Base-by-base conservation (phyloP, 2,329 filamentous ascomycete genomes). In the Thielaviopsis populi region DNA sequence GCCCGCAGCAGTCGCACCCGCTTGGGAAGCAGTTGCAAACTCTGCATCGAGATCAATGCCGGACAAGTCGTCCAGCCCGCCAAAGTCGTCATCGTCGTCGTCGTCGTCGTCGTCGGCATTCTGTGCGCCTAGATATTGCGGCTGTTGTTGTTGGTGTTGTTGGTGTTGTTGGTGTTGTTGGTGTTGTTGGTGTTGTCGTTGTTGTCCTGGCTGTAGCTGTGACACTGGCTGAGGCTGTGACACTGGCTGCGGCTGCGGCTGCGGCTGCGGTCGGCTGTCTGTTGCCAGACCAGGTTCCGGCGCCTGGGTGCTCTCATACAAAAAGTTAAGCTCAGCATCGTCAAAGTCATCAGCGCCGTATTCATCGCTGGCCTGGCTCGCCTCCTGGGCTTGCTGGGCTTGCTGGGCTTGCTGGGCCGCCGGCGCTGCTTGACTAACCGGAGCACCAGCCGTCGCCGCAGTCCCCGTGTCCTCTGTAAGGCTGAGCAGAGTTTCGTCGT, bases 261-360 rank as follows among this genome's bases (percentile, higher is more conserved):
- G 54, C 11, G 19, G 46, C 10, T 15, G 46, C 3, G 54, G 24
- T n/a, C 17, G 42, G 19, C 42, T 50, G 27, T 43, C 10, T 5
- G 27, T 41, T 24, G 24, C 22, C 17, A 19, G 61, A 67, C 30
- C 50, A 19, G 19, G 27, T n/a, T 58, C 43, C 37, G 69, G 69
- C 10, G 78, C 48, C n/a, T 66, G 65, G 27, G 65, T 69, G 50
- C 70, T 78, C 1, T 76, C 76, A 56, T 42, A 62, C 22, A 40
- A 8, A 30, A 41, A 33, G 11, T 48, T 75, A 5, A 86, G 75
- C 0, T 79, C 74, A 61, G 84, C 82, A 53, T 86, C 83, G 68
- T 86, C 82, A 65, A 83, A 78, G 42, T 84, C 81, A 53, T 80
- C 79, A 65, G 81, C 80, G 2, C 77, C 80, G 64, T 82, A 83